These are phyloP conservation scores for Tritrichomonas musculus DNA, from an alignment of 208 protist species.

Conservation along the genomic window DNA sequence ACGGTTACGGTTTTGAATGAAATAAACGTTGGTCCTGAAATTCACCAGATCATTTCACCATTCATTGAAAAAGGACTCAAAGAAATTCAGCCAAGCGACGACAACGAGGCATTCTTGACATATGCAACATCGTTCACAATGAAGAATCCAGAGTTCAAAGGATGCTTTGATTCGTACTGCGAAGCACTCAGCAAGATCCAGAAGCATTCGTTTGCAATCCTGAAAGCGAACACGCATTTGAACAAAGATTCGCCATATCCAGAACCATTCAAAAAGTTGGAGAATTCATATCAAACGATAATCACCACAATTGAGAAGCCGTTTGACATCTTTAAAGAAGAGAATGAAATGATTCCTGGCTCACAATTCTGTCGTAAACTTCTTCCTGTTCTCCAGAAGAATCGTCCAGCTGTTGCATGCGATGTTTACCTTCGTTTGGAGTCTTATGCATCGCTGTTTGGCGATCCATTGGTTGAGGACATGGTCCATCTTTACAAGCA, in stretches of 20 bases:
- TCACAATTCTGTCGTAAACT: not conserved
- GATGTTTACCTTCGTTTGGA: not conserved
- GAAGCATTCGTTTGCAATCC: not conserved
- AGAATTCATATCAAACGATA: not conserved
- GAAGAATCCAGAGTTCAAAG: too few species aligned
- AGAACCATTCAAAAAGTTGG: not conserved
- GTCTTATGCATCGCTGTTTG: not conserved
- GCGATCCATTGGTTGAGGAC: not conserved
- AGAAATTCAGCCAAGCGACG: not conserved
- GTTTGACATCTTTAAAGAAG: not conserved
- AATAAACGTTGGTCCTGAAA: too few species aligned
- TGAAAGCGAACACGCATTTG: not conserved
- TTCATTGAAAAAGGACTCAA: too few species aligned
- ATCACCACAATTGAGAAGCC: not conserved
- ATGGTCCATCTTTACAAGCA: too few species aligned
- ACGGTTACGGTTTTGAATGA: not conserved
- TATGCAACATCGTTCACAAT: too few species aligned
- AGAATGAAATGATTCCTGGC: not conserved
- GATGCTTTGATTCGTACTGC: not conserved
- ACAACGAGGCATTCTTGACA: too few species aligned
- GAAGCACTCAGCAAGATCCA: not conserved
- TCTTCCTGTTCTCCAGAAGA: not conserved
- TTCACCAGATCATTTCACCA: too few species aligned
- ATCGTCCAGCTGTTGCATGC: not conserved
- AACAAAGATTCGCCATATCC: not conserved